Percentiles rank a stretch among this genome's conserved stretches.
Conservation (phyloP, 1,284 basidiomycete species). For the Crucibulum cyathiforme region DNA sequence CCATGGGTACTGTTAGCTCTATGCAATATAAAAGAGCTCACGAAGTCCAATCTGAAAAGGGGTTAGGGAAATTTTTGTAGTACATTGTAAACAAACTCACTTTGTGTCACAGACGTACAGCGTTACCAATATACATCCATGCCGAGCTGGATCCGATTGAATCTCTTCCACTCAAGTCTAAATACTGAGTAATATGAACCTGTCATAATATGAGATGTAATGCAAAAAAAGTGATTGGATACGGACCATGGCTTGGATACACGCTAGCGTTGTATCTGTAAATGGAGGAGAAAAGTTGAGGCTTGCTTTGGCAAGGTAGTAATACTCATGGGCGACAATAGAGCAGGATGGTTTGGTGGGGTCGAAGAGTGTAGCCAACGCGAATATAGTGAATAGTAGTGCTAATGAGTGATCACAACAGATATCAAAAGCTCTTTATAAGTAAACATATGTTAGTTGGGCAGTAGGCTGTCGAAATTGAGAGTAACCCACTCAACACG, state of each 20-base stretch:
- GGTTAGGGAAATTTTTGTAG: background rate
- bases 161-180: constrained; percentile 62
- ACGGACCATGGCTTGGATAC: constrained; percentile 60
- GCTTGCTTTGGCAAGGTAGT: constrained; percentile 57
- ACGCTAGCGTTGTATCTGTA: constrained; percentile 54
- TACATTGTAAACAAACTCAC: constrained; percentile 38
- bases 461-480: background rate
- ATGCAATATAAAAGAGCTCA: constrained; percentile 37
- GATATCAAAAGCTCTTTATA: constrained; percentile 36
- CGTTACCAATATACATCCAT: constrained; percentile 64
- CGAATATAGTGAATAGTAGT: constrained; percentile 62
- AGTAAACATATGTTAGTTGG: constrained; percentile 7
- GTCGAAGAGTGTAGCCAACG: constrained; percentile 59
- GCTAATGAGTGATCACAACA: constrained; percentile 51
- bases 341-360: constrained; percentile 46
- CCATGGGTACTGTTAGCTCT: background rate
- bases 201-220: constrained; percentile 22
- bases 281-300: constrained; percentile 53
- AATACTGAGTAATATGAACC: constrained; percentile 63
- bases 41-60: constrained; percentile 66
- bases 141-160: constrained; percentile 51
- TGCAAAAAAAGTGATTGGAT: background rate
- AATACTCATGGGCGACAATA: constrained; percentile 63
- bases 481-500: constrained; percentile 40
- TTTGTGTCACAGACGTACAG: constrained; percentile 60